Evolutionary conservation across 2,329 filamentous ascomycete species (phyloP), one percentile per base, ranked within the genome.

Genomic region (Fonsecaea pugnacius): DNA sequence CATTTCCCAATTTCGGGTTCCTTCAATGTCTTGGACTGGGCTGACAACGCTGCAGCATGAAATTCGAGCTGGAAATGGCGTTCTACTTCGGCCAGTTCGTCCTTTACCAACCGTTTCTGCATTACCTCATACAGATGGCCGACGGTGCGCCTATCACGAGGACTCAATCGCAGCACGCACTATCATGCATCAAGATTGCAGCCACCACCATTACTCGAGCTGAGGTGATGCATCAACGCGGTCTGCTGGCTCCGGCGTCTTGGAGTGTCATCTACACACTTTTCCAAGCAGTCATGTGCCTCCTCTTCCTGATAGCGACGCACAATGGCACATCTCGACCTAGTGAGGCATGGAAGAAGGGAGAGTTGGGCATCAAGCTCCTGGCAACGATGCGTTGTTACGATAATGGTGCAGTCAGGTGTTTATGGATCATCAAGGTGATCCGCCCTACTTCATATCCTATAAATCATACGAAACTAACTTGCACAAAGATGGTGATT

Each of bases 101-200:
- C 27, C 53, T 69, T 9, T 69, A 65, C 48, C 62, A 60, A 21
- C 68, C 68, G n/a, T 68, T 70, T 30, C 55, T 70, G 32, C 68
- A 69, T 48, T 70, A 70, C 43, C 61, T 70, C 18, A 58, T 67
- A 14, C 61, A 59, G 16, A 65, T 98, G 56, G 91, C 93, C 52
- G 86, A 88, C 70, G 88, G 88, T 14, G 84, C 85, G 12, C 81
- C 79, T 53, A 79, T 91, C 4, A 88, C 89, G 1, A 78, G 90
- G 18, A 86, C 83, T 0, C 89, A 91, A 48, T 70, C 68, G 7
- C 65, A 67, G 32, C 67, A 67, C 54, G 68, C 68, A 43, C 43
- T 70, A 16, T 57, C 68, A 48, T 70, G 67, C 40, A 61, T 70
- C 46, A 70, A 70, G 51, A 54, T 68, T 27, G 67, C 67, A 33